Evolutionary conservation across 139 green algal genomes (phyloP).

Genomic region (Coccomyxa sp.): DNA sequence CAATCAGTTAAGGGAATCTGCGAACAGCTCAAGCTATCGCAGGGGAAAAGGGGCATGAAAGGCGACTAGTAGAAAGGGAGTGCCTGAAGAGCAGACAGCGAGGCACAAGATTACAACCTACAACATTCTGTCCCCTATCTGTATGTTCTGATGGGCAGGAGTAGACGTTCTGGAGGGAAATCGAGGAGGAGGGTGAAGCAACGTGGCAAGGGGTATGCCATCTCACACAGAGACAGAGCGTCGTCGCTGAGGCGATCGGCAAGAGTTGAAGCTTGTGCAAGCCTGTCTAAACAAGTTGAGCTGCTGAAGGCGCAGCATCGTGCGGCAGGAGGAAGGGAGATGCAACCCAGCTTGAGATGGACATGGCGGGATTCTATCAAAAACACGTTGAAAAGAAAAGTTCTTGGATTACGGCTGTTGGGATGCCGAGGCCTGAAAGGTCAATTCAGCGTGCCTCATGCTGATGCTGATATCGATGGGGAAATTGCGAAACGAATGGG

Average conservation of each 20-base stretch:
- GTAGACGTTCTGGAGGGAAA: neutral
- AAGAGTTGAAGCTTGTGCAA: neutral
- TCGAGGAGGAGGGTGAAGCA: neutral
- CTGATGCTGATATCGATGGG: neutral
- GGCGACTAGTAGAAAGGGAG: too few relatives aligned
- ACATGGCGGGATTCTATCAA: neutral
- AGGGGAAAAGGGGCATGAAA: too few relatives aligned
- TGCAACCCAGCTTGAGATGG: neutral
- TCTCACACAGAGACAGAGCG: neutral
- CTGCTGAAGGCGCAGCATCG: neutral
- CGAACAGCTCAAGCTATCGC: too few relatives aligned
- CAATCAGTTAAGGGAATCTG: too few relatives aligned
- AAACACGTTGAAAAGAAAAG: neutral
- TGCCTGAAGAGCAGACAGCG: neutral
- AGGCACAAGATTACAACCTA: constrained; percentile 1
- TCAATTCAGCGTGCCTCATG: neutral
- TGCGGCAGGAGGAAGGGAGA: neutral
- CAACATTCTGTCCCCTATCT: neutral
- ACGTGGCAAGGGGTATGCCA: neutral
- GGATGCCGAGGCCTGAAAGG: neutral
- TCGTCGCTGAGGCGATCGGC: neutral
- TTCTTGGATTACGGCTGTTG: neutral
- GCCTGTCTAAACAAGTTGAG: neutral
- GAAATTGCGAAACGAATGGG: neutral
- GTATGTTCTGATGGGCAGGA: neutral